These are phyloP conservation scores for Hyparrhenia diplandra DNA, from an alignment of 176 grass and related monocot genomes.

Conservation along the genomic window DNA sequence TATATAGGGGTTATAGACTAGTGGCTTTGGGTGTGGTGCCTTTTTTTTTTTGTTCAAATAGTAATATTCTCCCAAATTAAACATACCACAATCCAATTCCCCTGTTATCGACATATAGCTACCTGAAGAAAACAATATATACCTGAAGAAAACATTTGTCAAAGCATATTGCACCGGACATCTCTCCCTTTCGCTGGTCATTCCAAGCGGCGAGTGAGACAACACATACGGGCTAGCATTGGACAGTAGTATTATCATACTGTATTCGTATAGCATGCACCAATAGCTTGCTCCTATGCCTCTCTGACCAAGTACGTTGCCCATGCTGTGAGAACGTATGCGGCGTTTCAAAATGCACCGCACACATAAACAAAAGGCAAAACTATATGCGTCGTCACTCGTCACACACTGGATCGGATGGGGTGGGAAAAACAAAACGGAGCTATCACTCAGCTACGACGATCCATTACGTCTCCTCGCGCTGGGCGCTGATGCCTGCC, in stretches of 20 bases:
- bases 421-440: not conserved
- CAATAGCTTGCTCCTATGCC: not conserved
- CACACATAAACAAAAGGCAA: not conserved
- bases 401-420: not conserved
- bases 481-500: no score
- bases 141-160: no score
- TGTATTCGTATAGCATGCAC: not conserved
- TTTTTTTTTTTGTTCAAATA: no score
- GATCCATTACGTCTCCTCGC: not conserved
- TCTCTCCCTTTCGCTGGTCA: not conserved
- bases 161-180: no score
- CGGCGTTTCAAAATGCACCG: not conserved
- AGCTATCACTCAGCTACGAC: not conserved
- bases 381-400: not conserved
- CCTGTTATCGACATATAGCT: no score
- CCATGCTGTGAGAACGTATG: not conserved
- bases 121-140: no score
- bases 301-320: not conserved
- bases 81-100: no score
- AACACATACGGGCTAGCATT: not conserved
- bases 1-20: no score
- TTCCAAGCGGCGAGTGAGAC: not conserved
- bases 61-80: no score
- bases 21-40: no score
- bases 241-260: no score